Evolutionary conservation across 2,329 filamentous ascomycete genomes (phyloP), one percentile per base, ranked within the genome.

Genomic region (Penicillium sp.): DNA sequence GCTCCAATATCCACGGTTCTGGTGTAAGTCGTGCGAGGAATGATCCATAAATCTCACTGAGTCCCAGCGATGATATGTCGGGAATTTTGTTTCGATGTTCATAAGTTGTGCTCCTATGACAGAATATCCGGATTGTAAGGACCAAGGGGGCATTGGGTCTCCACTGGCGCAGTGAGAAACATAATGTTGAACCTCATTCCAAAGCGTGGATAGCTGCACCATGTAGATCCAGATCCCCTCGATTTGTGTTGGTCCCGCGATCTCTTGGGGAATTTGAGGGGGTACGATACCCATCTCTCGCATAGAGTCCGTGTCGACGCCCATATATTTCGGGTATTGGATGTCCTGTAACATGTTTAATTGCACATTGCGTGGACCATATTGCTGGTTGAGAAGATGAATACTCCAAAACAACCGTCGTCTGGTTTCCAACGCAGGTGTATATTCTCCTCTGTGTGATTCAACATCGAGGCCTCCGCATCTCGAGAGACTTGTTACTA

Each of bases 151-250:
- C 41, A 74, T 78, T 38, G 79, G 66, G 11, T 75, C 73, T 45
- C 79, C 77, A 43, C 71, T 73, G 0, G 78, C 68, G 50, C 79
- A 81, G 59, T 81, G 72, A 0, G 75, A 77, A 0, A 81, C 77
- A 53, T 81, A 81, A 22, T 75, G 55, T 9, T 67, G 61, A 3
- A 68, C 67, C 71, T 47, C 75, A 53, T 77, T 80, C 79, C 79
- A 81, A 7, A 81, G 73, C 72, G 77, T 79, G 0, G 75, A 76
- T 0, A 81, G 70, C 44, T 80, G 75, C 2, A 80, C 71, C 16
- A 75, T 75, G 7, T 77, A 77, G 41, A 78, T 79, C 79, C 79
- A 81, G 24, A 81, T 79, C 0, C 77, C 79, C 32, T 79, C 77
- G 14, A 67, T 68, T 0, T 72, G 67, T 0, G 68, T 59, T 2